Base-by-base conservation (phyloP, 495 filamentous ascomycete species). In the Cudoniella acicularis region DNA sequence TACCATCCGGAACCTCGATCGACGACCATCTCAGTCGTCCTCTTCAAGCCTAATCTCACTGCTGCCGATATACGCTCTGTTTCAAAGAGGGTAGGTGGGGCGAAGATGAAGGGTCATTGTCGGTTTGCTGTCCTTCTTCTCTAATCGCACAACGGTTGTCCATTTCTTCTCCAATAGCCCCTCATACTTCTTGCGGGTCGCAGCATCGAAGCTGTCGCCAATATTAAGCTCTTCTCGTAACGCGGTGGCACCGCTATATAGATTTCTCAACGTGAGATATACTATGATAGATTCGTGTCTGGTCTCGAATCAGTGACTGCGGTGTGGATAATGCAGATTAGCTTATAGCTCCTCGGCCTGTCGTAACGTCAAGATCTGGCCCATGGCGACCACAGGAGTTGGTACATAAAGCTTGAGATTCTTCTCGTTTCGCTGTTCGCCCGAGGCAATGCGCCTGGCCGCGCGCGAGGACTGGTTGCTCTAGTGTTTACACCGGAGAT, bases 151-250 rank as follows among this genome's bases (percentile, higher is more conserved):
- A 2, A 93, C 87, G 64, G 87, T 91, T 17, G 92, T 97, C 92
- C 92, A 97, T 76, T 97, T 97, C 77, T 92, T 95, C 77, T 96
- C 92, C 68, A 97, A 69, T 18, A 97, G 70, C 6, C 87, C 87
- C 67, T 93, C 90, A 73, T 96, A 97, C 72, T 91, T 95, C 75
- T 94, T 94, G 30, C 83, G 75, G 9, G 88, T 92, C 2, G 79
- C 74, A 30, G 87, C 80, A 69, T 96, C 89, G 65, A 94, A 92
- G 45, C 74, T 80, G 53, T 87, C 78, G 18, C 84, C 82, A 4
- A 92, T 75, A 36, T 76, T 77, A 2, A 88, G 70, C 71, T 90
- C 86, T 61, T 80, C 72, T 49, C 85, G 77, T 21, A 96, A 72
- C 43, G 87, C 83, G 43, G 84, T 75, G 36, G 86, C 88, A 63